These are phyloP conservation scores for Arthroderma uncinatum DNA, from an alignment of 2,329 filamentous ascomycete species.

Conservation along the genomic window DNA sequence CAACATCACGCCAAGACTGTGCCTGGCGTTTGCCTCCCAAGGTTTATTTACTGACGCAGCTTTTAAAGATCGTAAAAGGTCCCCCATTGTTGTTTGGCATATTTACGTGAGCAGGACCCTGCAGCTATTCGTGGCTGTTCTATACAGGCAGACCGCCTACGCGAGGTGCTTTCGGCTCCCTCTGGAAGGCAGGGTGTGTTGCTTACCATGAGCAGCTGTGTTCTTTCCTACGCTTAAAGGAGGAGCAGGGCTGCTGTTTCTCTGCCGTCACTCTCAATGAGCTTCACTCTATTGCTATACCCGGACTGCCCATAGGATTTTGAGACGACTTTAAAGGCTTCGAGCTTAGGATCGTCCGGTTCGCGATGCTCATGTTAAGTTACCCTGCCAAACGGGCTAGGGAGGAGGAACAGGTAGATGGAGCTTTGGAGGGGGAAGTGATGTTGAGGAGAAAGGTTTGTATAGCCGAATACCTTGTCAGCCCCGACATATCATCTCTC, in stretches of 20 bases:
- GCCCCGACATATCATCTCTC: neutral
- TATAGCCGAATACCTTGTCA: neutral
- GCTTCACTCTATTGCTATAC: neutral
- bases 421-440: neutral
- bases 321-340: neutral
- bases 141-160: neutral
- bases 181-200: neutral
- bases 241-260: neutral
- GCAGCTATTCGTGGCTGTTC: too few relatives aligned
- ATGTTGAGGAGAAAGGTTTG: neutral
- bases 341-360: neutral
- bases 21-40: neutral
- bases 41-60: neutral
- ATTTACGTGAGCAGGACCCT: neutral
- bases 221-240: neutral
- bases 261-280: neutral
- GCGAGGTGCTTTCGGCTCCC: constrained; percentile 13
- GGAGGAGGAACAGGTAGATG: neutral
- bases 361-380: neutral
- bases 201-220: constrained; percentile 2
- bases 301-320: neutral
- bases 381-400: neutral
- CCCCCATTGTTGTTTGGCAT: neutral
- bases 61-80: too few relatives aligned
- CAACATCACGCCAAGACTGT: neutral